These are phyloP conservation scores for Cladorrhinum sp. DNA, from an alignment of 2,329 filamentous ascomycete genomes.

Conservation along the genomic window DNA sequence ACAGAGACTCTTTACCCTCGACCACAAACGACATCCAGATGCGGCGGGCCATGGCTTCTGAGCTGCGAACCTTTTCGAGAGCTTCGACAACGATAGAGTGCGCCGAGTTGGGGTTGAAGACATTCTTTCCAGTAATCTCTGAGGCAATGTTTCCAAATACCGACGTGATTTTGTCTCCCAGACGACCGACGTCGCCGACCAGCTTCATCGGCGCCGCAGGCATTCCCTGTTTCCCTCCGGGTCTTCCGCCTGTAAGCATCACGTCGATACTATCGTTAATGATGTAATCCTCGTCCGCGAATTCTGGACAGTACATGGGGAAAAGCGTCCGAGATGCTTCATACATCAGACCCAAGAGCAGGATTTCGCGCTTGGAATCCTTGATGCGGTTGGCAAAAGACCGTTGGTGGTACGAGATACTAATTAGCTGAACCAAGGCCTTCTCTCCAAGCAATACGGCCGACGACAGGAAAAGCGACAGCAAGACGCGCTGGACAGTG, in stretches of 20 bases:
- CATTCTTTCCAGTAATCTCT: constrained; percentile 91
- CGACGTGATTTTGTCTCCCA: constrained; percentile 91
- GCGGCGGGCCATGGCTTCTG: constrained; percentile 88
- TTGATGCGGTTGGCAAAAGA: constrained; percentile 82
- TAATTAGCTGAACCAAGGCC: constrained; percentile 75
- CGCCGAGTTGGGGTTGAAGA: constrained; percentile 88
- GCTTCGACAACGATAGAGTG: constrained; percentile 89
- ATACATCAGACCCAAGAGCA: constrained; percentile 79
- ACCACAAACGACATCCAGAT: constrained; percentile 99
- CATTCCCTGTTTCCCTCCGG: constrained; percentile 46
- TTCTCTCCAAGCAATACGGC: constrained; percentile 75
- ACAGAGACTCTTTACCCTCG: constrained; percentile 79
- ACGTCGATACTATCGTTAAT: constrained; percentile 83
- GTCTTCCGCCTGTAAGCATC: constrained; percentile 55
- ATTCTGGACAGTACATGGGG: constrained; percentile 88
- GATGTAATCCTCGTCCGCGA: constrained; percentile 84
- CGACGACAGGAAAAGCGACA: constrained; percentile 64
- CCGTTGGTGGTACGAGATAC: constrained; percentile 79
- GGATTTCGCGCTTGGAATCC: constrained; percentile 82
- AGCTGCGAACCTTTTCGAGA: constrained; percentile 76
- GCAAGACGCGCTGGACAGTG: constrained; percentile 63
- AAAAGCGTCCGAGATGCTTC: constrained; percentile 87
- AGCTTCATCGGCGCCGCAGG: constrained; percentile 75
- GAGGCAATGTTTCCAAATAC: constrained; percentile 90
- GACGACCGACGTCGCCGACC: constrained; percentile 71